phyloP scores from a whole-genome alignment of 345 rosid species.

The Salix caprea region DNA sequence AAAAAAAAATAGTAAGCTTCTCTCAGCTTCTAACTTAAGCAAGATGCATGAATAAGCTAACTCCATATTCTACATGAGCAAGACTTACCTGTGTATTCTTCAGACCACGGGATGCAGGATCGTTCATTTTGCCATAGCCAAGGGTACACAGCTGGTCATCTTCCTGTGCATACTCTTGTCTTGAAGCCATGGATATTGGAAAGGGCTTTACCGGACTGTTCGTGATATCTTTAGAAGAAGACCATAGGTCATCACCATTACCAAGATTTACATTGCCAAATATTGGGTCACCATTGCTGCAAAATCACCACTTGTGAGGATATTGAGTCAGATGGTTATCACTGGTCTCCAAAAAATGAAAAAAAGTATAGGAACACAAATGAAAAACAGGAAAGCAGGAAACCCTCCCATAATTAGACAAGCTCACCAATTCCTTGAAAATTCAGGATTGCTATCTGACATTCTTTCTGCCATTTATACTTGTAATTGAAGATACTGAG shows the following conservation, averaged over 20 bases:
- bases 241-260: conserved; percentile 69
- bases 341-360: conserved; percentile 2
- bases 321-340: conserved; percentile 58
- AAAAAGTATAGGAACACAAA: not conserved
- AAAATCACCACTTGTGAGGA: conserved; percentile 91
- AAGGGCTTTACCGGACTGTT: conserved; percentile 49
- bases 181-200: conserved; percentile 40
- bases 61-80: conserved; percentile 31
- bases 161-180: conserved; percentile 48
- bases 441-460: not conserved
- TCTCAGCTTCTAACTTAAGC: not conserved
- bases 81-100: conserved; percentile 22
- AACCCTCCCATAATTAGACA: not conserved
- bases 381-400: not conserved
- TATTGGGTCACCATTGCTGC: conserved; percentile 88
- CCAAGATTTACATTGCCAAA: conserved; percentile 70
- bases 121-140: conserved; percentile 37
- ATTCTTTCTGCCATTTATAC: not conserved
- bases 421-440: not conserved
- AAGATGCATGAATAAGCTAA: conserved; percentile 1
- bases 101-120: conserved; percentile 37
- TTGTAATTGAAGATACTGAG: not conserved
- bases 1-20: not conserved
- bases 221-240: conserved; percentile 57
- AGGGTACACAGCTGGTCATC: conserved; percentile 40